Base-by-base conservation (phyloP, 2,329 filamentous ascomycete genomes). In the Fusarium sp. region DNA sequence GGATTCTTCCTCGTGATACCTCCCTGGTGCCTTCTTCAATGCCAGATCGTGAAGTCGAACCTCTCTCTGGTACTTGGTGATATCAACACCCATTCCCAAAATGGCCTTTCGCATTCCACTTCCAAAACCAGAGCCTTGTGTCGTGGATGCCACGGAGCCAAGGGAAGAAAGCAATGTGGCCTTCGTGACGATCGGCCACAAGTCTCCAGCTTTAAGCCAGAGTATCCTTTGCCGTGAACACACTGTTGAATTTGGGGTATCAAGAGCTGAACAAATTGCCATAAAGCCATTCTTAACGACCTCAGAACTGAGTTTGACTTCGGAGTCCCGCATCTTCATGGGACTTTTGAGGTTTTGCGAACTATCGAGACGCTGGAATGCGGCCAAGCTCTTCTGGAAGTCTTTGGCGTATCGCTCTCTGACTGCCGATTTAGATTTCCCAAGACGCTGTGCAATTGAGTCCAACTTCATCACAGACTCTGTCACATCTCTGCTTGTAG, bases 1-100 rank as follows among this genome's bases (percentile, higher is more conserved):
- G 55, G 4, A 76, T 65, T 8, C 80, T 74, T 59, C 79, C 63
- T 86, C 86, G 84, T 13, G 84, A 78, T 83, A 7, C 81, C 82
- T 4, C 79, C 82, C 11, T 84, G 75, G 0, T 79, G 85, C 48
- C 79, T 81, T 50, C 43, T 67, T 88, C 83, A n/a, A 80, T 86
- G 72, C 61, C 10, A 74, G 19, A 13, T 92, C 89, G 65, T 91
- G 89, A 0, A 92, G 72, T 19, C 77, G 72, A 26, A 75, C 65
- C 37, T 73, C 73, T 13, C 76, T 74, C 24, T 79, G 74, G 33
- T 74, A 24, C 15, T 67, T 61, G 3, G 71, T 74, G 30, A 74
- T 71, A 4, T 51, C 32, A 7, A 74, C 6, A 9, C 69, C 65
- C 43, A 74, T 60, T 1, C 67, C 35, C 10, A 74, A 14, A n/a